A percentile compares a stretch with the other conserved stretches of the same genome.
Conservation (phyloP, 202 grass and related monocot genomes). For the Dendrocalamus latiflorus region DNA sequence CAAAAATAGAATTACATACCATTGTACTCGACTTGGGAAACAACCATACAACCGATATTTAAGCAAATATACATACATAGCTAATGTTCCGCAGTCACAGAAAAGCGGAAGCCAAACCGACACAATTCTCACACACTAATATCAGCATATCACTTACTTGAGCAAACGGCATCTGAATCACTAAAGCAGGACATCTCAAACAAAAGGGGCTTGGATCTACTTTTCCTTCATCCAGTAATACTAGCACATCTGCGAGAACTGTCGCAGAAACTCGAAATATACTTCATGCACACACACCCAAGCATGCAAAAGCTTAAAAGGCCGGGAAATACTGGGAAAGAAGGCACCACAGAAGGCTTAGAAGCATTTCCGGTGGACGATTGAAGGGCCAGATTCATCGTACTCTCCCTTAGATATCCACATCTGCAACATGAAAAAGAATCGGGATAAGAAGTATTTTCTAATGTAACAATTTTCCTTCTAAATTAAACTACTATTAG, state of each 20-base stretch:
- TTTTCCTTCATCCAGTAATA: neutral
- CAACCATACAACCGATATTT: neutral
- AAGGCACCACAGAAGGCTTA: constrained; percentile 12
- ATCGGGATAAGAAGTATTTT: neutral
- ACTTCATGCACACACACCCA: constrained; percentile 7
- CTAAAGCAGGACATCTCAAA: neutral
- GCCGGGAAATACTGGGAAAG: too few relatives aligned
- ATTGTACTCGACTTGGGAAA: neutral
- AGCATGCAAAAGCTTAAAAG: neutral
- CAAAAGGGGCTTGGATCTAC: neutral
- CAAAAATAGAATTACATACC: too few relatives aligned
- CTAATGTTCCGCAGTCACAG: neutral
- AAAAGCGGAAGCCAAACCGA: neutral
- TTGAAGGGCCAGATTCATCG: constrained; percentile 66
- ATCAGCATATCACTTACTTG: too few relatives aligned
- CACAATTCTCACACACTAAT: neutral
- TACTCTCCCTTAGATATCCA: constrained; percentile 83
- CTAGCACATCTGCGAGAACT: neutral
- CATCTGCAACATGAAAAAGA: constrained; percentile 42
- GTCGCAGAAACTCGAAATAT: constrained; percentile 1
- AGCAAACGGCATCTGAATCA: neutral
- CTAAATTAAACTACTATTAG: neutral
- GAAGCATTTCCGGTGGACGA: constrained; percentile 78
- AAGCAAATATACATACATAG: constrained; percentile 17
- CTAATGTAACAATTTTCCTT: neutral